A percentile compares a stretch with the other conserved stretches of the same genome.
These are phyloP conservation scores for Saccharomyces hybrid DNA, from an alignment of 1,139 yeast genomes.

Conservation along the genomic window DNA sequence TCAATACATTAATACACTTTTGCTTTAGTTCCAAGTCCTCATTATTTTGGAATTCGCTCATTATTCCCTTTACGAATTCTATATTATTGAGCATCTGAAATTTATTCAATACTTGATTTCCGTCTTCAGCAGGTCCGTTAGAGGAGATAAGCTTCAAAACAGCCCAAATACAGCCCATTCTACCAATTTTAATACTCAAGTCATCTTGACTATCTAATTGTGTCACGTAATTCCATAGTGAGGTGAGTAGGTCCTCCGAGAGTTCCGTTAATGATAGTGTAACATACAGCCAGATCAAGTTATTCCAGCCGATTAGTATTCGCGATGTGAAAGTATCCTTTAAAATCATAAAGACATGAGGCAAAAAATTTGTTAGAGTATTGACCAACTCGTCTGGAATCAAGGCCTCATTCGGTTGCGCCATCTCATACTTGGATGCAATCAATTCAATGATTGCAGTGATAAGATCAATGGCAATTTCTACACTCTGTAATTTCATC, in stretches of 20 bases:
- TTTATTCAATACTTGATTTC: constrained; percentile 11
- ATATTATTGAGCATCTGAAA: constrained; percentile 19
- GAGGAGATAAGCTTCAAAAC: constrained; percentile 35
- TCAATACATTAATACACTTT: constrained; percentile 42
- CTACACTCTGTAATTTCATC: constrained; percentile 53
- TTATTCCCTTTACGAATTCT: constrained; percentile 18
- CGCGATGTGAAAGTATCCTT: constrained; percentile 42
- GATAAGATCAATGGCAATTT: constrained; percentile 62
- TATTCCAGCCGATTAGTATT: constrained; percentile 60
- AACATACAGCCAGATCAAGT: constrained; percentile 47
- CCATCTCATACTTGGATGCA: constrained; percentile 24
- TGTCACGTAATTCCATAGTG: constrained; percentile 17
- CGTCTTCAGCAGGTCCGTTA: constrained; percentile 1
- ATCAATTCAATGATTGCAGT: constrained; percentile 68
- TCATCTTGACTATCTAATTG: constrained; percentile 24
- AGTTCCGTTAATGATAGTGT: constrained; percentile 16
- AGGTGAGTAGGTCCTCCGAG: not conserved
- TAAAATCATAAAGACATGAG: constrained; percentile 37
- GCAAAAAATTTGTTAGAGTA: constrained; percentile 34
- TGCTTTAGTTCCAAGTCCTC: constrained; percentile 20
- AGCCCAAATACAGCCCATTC: constrained; percentile 58
- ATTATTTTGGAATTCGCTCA: constrained; percentile 19
- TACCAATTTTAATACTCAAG: constrained; percentile 38
- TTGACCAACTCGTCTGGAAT: constrained; percentile 27
- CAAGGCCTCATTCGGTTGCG: constrained; percentile 12